A percentile compares a stretch with the other conserved stretches of the same genome.
phyloP scores from a whole-genome alignment of 257 asterid genomes.

The Ophiorrhiza pumila region DNA sequence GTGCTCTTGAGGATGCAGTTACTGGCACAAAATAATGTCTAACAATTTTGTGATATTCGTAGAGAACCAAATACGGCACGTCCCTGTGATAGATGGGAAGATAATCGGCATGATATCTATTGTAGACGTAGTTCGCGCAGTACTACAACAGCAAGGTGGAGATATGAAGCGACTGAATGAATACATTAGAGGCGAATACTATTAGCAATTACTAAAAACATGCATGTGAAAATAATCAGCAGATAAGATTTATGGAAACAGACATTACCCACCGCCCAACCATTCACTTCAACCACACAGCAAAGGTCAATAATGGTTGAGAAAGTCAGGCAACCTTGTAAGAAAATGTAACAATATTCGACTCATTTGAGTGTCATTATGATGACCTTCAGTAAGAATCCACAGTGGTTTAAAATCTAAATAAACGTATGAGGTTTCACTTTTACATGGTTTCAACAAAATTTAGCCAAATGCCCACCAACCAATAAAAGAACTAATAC shows the following conservation, averaged over 20 bases:
- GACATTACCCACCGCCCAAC: too few species aligned
- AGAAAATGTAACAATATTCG: neutral
- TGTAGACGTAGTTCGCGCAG: constrained; percentile 64
- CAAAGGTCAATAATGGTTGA: neutral
- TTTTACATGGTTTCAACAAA: neutral
- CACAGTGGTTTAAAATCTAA: neutral
- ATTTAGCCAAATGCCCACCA: neutral
- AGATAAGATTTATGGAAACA: too few species aligned
- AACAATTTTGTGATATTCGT: neutral
- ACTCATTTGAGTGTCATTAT: neutral
- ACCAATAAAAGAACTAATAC: neutral
- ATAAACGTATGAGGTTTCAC: neutral
- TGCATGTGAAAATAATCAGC: neutral
- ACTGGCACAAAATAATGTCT: neutral
- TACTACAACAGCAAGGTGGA: constrained; percentile 60
- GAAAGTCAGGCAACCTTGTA: neutral
- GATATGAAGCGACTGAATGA: constrained; percentile 60
- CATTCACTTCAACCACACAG: neutral
- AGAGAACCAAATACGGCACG: constrained; percentile 76
- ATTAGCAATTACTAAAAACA: constrained; percentile 18
- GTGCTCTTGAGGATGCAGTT: neutral
- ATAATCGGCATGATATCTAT: constrained; percentile 75
- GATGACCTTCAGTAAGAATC: neutral
- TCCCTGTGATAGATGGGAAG: constrained; percentile 77
- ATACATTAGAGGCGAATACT: constrained; percentile 62